phyloP scores from a whole-genome alignment of 2,329 filamentous ascomycete genomes.

The Reticulascus tulasneorum region DNA sequence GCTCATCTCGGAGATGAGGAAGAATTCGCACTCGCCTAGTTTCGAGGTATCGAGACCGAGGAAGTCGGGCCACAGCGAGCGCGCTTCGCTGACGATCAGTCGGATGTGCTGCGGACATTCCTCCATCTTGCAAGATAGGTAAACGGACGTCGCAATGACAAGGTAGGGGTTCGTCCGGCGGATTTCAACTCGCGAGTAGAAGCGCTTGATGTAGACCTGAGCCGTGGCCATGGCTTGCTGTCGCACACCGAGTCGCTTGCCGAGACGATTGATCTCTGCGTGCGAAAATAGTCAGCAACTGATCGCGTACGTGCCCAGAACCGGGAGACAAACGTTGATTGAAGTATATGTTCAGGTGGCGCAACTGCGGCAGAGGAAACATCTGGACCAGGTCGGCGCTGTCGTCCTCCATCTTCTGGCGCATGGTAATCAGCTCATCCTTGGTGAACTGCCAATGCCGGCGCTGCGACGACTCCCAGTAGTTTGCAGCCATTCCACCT shows the following conservation, averaged over 20 bases:
- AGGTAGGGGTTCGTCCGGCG: conserved; percentile 91
- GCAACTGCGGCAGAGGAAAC: conserved; percentile 76
- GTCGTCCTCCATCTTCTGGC: conserved; percentile 72
- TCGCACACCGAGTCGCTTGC: conserved; percentile 75
- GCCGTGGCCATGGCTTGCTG: conserved; percentile 94
- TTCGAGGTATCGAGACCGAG: conserved; percentile 74
- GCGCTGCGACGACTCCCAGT: conserved; percentile 92
- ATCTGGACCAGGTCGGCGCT: conserved; percentile 71
- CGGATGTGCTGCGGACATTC: conserved; percentile 96
- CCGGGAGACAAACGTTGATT: conserved; percentile 62
- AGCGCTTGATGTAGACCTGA: conserved; percentile 90
- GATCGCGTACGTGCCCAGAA: background rate
- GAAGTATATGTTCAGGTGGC: conserved; percentile 86
- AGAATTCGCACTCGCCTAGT: conserved; percentile 91
- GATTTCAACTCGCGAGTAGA: conserved; percentile 88
- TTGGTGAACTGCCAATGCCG: conserved; percentile 76
- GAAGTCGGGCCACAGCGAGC: conserved; percentile 78
- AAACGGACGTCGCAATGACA: conserved; percentile 87
- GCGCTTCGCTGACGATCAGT: conserved; percentile 80
- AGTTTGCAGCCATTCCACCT: conserved; percentile 79
- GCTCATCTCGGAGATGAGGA: conserved; percentile 84
- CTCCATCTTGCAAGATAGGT: conserved; percentile 96
- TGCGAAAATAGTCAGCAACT: conserved; percentile 5
- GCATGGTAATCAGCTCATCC: conserved; percentile 70
- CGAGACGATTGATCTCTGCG: conserved; percentile 74